Percentiles rank a stretch among this genome's conserved stretches.
phyloP scores from a whole-genome alignment of 1,139 yeast species.

The Suhomyces bolitotheri region DNA sequence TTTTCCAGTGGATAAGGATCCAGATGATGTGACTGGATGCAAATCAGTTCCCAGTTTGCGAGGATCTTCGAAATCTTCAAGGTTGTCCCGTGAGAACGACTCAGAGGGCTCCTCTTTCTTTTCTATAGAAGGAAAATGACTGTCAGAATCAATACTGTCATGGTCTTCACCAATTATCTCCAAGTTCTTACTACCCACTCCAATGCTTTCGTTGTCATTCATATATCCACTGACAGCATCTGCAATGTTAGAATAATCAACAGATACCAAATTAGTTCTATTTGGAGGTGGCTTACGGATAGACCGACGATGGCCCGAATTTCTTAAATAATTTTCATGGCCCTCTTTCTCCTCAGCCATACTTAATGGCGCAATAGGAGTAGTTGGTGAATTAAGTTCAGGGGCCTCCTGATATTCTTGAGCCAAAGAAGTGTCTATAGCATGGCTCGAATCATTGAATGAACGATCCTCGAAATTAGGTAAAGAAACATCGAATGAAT shows the following conservation, averaged over 20 bases:
- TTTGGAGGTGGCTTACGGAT: conserved; percentile 37
- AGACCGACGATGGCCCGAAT: conserved; percentile 35
- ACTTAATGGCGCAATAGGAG: conserved; percentile 35
- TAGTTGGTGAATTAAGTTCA: conserved; percentile 19
- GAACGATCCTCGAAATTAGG: conserved; percentile 32
- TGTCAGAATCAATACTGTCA: conserved; percentile 3
- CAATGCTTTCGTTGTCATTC: conserved; percentile 15
- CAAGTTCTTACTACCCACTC: conserved; percentile 6
- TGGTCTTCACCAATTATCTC: conserved; percentile 9
- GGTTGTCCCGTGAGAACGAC: conserved; percentile 24
- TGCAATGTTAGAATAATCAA: conserved; percentile 29
- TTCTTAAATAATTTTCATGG: conserved; percentile 32
- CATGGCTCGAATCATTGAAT: conserved; percentile 3
- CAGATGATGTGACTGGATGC: conserved; percentile 34
- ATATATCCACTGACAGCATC: conserved; percentile 29
- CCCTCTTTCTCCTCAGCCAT: conserved; percentile 24
- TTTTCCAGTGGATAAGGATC: conserved; percentile 44
- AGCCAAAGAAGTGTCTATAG: background rate
- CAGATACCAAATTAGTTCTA: conserved; percentile 25
- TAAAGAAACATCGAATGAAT: conserved; percentile 25
- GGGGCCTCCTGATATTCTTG: conserved; percentile 15
- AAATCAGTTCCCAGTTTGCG: conserved; percentile 17
- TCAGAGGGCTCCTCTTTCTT: background rate
- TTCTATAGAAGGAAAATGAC: background rate
- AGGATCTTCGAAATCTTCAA: conserved; percentile 20